Evolutionary conservation across 495 filamentous ascomycete genomes (phyloP).

Genomic region (Penicillium robsamsonii): DNA sequence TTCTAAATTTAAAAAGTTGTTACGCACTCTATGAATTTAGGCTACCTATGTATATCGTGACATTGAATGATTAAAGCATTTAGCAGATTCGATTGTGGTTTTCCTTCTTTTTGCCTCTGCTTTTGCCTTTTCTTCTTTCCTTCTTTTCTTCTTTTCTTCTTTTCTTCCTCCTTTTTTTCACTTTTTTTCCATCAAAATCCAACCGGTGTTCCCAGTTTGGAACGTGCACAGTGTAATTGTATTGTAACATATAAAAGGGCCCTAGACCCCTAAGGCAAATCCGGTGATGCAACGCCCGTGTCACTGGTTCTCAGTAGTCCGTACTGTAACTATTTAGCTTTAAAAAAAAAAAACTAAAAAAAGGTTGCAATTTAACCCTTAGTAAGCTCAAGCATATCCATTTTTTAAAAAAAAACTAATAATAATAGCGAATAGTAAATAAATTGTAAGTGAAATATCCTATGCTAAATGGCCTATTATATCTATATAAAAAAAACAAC

Average conservation of each 20-base stretch:
- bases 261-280: slow-evolving; percentile 14
- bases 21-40: not conserved
- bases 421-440: not conserved
- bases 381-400: not conserved
- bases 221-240: slow-evolving; percentile 1
- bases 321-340: not conserved
- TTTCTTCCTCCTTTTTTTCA: not conserved
- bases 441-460: not conserved
- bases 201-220: not conserved
- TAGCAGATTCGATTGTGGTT: too few species aligned
- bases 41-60: too few species aligned
- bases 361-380: not conserved
- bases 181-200: not conserved
- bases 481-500: not conserved
- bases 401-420: too few species aligned
- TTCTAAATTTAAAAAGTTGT: slow-evolving; percentile 7
- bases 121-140: too few species aligned
- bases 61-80: too few species aligned
- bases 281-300: slow-evolving; percentile 32
- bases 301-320: slow-evolving; percentile 14
- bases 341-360: slow-evolving; percentile 13
- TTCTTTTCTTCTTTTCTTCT: not conserved
- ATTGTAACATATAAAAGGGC: slow-evolving; percentile 22
- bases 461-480: not conserved
- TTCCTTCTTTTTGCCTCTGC: too few species aligned